Base-by-base conservation (phyloP, 345 rosid genomes). In the Brassica cretica region DNA sequence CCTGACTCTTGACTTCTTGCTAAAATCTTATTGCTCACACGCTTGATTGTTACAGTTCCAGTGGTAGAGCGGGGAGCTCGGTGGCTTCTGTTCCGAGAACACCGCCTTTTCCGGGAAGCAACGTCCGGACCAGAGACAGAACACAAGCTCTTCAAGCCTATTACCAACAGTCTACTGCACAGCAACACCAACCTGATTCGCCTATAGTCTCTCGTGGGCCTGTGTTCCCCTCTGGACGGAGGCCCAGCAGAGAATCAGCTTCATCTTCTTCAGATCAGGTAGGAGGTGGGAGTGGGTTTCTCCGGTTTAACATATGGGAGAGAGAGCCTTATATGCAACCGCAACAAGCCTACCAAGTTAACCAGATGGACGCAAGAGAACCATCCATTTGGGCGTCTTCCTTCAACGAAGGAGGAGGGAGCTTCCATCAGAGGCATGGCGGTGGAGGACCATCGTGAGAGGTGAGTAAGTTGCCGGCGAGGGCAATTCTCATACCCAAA, bases 121-220 rank as follows among this genome's bases (percentile, higher is more conserved):
- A 87, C 67, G 92, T 91, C 14, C 85, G 99, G 18, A 84, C 90
- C 18, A 89, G 91, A 56, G 97, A 90, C 73, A 84, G 98, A 84
- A 90, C 89, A 71, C 99, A 91, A 81, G 97, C 98, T 39, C 90
- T 93, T 51, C 96, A 93, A 81, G 98, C 97, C 37, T 95, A 91
- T 84, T 95, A 91, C 84, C 99, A 95, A 71, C 99, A 86, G 79
- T 66, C 83, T 11, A 46, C 83, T 46, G 79, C 68, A 21, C 83
- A 80, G 70, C 35, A 73, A 46, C 83, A 80, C 64, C 97, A 85
- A 64, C 92, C 89, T 0, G 85, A 75, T 44, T 70, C 90, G 1
- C 91, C 87, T 24, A 62, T 86, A 18, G 85, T 88, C 35, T 71
- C 83, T 14, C 88, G 86, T n/a, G 41, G 88, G 11, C 94, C 93